These are phyloP conservation scores for Cladosporium sp. DNA, from an alignment of 2,329 filamentous ascomycete species.

Conservation along the genomic window DNA sequence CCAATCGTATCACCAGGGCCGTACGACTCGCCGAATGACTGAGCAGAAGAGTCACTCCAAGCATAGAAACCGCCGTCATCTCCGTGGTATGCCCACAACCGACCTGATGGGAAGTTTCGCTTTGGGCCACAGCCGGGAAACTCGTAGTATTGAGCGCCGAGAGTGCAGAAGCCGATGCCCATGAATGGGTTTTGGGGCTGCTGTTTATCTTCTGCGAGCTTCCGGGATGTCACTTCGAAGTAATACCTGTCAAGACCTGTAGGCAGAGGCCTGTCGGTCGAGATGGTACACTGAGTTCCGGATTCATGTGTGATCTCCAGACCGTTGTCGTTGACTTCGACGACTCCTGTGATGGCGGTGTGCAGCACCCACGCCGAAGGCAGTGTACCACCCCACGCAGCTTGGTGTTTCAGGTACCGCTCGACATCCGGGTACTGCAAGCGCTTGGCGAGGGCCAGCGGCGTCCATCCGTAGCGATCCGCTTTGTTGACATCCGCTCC, in stretches of 20 bases:
- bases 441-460: slow-evolving; percentile 20
- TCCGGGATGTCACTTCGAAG: slow-evolving; percentile 20
- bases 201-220: background rate
- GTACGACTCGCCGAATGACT: background rate
- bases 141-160: background rate
- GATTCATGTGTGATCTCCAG: background rate
- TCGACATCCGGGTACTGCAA: slow-evolving; percentile 16
- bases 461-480: slow-evolving; percentile 24
- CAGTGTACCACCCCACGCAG: slow-evolving; percentile 18
- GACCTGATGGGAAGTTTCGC: background rate
- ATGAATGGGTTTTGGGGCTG: slow-evolving; percentile 6
- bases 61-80: background rate
- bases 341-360: background rate
- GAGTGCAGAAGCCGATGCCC: slow-evolving; percentile 19
- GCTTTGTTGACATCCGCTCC: slow-evolving; percentile 21
- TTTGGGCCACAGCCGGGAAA: slow-evolving; percentile 19
- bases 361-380: slow-evolving; percentile 14
- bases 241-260: slow-evolving; percentile 20
- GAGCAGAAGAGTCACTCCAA: background rate
- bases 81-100: background rate
- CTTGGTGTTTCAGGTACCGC: slow-evolving; percentile 19
- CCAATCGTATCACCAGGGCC: background rate
- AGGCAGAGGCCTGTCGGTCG: slow-evolving; percentile 21
- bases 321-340: background rate
- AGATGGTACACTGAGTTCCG: slow-evolving; percentile 4